These are phyloP conservation scores for Eutypa lata DNA, from an alignment of 2,329 filamentous ascomycete species.

Conservation along the genomic window DNA sequence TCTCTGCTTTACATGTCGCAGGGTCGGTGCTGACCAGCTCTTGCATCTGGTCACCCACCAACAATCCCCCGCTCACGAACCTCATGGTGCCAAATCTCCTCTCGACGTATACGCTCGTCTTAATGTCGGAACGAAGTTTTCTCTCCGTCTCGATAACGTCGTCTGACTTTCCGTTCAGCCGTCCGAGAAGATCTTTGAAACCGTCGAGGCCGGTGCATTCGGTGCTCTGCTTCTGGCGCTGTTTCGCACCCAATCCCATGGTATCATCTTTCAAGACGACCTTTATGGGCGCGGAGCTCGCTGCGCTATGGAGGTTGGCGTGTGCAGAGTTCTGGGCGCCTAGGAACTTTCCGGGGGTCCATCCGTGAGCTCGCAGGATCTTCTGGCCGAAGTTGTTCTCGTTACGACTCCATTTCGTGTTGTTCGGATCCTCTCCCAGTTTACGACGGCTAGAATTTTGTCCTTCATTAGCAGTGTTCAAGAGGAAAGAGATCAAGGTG, in stretches of 20 bases:
- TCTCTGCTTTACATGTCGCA: background rate
- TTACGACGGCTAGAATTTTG: constrained; percentile 49
- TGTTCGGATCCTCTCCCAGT: constrained; percentile 89
- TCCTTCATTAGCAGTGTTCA: constrained; percentile 5
- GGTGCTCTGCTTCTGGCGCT: constrained; percentile 61
- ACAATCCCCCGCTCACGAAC: constrained; percentile 82
- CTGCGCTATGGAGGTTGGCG: constrained; percentile 71
- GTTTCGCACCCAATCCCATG: constrained; percentile 79
- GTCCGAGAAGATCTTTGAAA: constrained; percentile 80
- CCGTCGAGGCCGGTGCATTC: constrained; percentile 82
- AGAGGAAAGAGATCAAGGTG: background rate
- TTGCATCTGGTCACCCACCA: constrained; percentile 56
- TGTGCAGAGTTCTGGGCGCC: constrained; percentile 76
- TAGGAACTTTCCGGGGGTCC: constrained; percentile 80
- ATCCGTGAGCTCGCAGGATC: constrained; percentile 84
- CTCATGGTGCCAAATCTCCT: constrained; percentile 75
- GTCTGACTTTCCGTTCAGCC: constrained; percentile 84
- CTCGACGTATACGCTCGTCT: constrained; percentile 70
- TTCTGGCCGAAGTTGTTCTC: constrained; percentile 83
- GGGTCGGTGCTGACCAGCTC: constrained; percentile 33
- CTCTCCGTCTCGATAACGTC: constrained; percentile 69
- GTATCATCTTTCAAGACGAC: constrained; percentile 87
- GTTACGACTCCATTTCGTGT: constrained; percentile 86
- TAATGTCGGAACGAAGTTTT: constrained; percentile 64
- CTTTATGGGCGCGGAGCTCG: constrained; percentile 81